Conservation (phyloP, 441 rosid species). For the Erodium moschatum region DNA sequence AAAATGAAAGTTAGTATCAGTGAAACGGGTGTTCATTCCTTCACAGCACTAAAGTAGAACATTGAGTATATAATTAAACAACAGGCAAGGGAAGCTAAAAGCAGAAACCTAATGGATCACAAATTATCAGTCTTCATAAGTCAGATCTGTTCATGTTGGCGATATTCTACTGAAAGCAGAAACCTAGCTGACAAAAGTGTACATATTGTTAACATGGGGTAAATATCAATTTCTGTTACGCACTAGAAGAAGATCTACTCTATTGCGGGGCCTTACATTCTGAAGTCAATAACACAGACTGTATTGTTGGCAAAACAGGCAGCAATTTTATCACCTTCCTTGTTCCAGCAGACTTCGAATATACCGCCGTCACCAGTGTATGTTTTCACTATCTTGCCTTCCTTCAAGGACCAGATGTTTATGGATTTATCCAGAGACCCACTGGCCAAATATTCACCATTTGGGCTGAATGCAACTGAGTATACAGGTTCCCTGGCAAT, state of each 20-base stretch:
- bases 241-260: background rate
- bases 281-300: conserved; percentile 80
- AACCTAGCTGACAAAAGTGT: no score
- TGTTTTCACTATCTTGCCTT: conserved; percentile 74
- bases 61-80: no score
- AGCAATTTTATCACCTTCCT: conserved; percentile 90
- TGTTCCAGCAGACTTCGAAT: conserved; percentile 95
- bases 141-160: no score
- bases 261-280: conserved; percentile 46
- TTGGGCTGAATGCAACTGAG: conserved; percentile 94
- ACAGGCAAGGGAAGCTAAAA: no score
- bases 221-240: no score
- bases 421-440: conserved; percentile 87
- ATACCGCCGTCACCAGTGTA: conserved; percentile 88
- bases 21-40: no score
- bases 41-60: no score
- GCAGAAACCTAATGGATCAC: no score
- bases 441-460: conserved; percentile 85
- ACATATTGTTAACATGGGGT: no score
- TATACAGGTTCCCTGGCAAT: conserved; percentile 81
- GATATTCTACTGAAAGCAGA: no score
- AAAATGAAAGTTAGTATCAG: no score
- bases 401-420: conserved; percentile 89
- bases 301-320: conserved; percentile 85
- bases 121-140: no score